phyloP scores from a whole-genome alignment of 805 yeast species.

The Candida dajiaensis region DNA sequence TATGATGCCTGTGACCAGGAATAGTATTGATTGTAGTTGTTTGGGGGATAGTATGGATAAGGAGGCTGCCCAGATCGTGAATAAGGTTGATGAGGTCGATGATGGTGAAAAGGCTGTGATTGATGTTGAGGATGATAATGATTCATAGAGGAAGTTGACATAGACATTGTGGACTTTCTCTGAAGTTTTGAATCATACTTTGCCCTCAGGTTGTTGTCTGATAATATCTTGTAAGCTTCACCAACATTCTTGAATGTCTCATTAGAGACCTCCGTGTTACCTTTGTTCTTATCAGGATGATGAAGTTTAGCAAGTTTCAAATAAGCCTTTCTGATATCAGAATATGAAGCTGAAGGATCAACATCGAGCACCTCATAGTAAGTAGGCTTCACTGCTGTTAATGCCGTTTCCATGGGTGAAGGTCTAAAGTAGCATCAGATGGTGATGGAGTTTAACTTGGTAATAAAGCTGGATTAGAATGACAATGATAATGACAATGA shows the following conservation, averaged over 20 bases:
- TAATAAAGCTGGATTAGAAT: too few species aligned
- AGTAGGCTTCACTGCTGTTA: background rate
- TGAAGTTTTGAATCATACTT: constrained; percentile 22
- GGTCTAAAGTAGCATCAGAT: background rate
- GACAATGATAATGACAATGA: too few species aligned
- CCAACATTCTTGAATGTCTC: constrained; percentile 28
- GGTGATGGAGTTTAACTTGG: too few species aligned
- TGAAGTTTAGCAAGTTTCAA: constrained; percentile 31
- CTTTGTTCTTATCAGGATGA: constrained; percentile 41
- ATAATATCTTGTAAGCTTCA: constrained; percentile 28
- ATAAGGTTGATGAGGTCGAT: background rate
- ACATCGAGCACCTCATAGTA: constrained; percentile 28
- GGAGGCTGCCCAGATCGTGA: background rate
- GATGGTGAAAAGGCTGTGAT: background rate
- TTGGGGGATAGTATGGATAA: background rate
- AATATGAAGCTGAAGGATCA: constrained; percentile 11
- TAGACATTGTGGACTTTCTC: background rate
- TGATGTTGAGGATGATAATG: background rate
- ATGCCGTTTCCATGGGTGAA: background rate
- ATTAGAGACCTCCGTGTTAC: constrained; percentile 12
- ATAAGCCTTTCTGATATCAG: constrained; percentile 33
- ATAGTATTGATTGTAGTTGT: background rate
- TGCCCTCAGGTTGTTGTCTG: constrained; percentile 22
- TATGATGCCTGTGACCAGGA: background rate
- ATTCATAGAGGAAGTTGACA: background rate